Evolutionary conservation across 192 early-diverging fungal genomes (phyloP), one percentile per base, ranked within the genome.

Genomic region (Podila clonocystis): DNA sequence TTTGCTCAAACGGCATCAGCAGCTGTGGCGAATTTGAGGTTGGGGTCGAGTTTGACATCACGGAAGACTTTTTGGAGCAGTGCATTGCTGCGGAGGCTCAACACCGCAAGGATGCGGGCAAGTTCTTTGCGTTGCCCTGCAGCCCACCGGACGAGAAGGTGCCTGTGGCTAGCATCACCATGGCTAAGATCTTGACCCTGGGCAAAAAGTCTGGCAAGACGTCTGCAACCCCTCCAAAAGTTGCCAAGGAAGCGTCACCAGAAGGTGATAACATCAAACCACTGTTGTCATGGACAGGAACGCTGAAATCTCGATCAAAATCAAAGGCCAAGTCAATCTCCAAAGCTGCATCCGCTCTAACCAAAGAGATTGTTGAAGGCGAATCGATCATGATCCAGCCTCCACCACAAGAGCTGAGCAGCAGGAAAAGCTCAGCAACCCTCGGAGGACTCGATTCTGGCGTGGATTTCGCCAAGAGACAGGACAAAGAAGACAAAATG

Each of bases 21-120:
- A 79, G 69, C 29, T 69, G 65, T 45, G 76, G 70, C 19, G 76
- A 79, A 55, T 72, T 72, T 64, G 76, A 79, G 45, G 76, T 79
- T 11, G 76, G 76, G 5, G 55, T 64, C 29, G 76, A 72, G 55
- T 79, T 79, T 68, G 76, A 79, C 24, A 72, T 72, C 61, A 79
- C 76, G 34, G 69, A 62, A 7, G 45, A 65, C 26, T 72, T 79
- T 20, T 26, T 79, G 65, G 76, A 79, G 8, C 76, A 79, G 38
- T 79, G 76, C 17, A 79, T 79, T 13, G 65, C 65, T 0, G 65
- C 70, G 17, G 76, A 79, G 15, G 52, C 76, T 5, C 76, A 79
- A 22, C 76, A 79, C 26, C 76, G 76, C 5, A 71, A 62, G 34
- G 76, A 68, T 19, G 76, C 76, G 13, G 76, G 76, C 28, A 79